Evolutionary conservation across 768 basidiomycete genomes (phyloP), one percentile per base, ranked within the genome.

Genomic region (Neoboletus brunneissimus): DNA sequence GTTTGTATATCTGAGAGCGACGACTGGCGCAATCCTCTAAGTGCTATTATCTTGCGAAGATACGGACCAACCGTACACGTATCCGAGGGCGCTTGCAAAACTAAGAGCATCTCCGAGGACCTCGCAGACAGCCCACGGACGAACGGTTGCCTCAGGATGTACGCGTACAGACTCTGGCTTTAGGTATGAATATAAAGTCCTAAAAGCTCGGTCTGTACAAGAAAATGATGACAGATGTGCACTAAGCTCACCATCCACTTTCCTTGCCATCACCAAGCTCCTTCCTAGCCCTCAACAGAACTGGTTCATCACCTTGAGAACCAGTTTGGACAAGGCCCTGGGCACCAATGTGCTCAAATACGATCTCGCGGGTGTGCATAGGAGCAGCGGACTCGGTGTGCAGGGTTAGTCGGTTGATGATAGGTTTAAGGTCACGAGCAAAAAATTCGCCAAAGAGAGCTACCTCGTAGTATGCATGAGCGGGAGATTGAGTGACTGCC

Each of bases 361-460:
- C 78, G 61, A 92, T 76, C 72, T 93, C 91, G 45, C 87, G 80
- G 3, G 82, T 79, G 67, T 88, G 89, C 78, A 90, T 85, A 4
- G 80, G 80, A 49, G 81, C 77, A 32, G 88, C 86, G 10, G 87
- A 88, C 68, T 93, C 90, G 74, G 84, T 84, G 65, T 90, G 86
- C 23, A 94, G 79, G 12, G 91, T 90, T 56, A 92, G 84, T 37
- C 91, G 82, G 71, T 93, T 89, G 51, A 92, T 77, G 59, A 93
- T 85, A 0, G 87, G 73, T 65, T 85, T 83, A 40, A 92, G 83
- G 61, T 92, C 89, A 43, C 83, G 79, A 32, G 88, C 71, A 59
- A 87, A 89, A 76, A 92, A 91, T 65, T 90, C 89, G 58, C 88
- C 90, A 54, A 87, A 89, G 58, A 92, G 83, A 0, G 88, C 87